Evolutionary conservation across 768 basidiomycete genomes (phyloP).

Genomic region (Trametes elegans): DNA sequence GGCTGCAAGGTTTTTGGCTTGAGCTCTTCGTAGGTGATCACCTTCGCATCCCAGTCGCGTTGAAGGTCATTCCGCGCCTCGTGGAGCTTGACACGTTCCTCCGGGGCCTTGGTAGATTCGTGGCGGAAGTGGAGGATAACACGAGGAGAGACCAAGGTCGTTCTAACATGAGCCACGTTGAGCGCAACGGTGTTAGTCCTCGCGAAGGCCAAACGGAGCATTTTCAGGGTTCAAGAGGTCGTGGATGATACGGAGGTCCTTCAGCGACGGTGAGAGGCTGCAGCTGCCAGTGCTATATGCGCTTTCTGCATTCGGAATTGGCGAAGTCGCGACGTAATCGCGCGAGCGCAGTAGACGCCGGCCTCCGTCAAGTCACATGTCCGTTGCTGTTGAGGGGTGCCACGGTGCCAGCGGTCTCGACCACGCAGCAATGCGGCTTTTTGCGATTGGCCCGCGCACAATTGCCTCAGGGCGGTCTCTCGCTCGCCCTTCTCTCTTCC

Average conservation of each 20-base stretch:
- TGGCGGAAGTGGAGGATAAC: conserved; percentile 4
- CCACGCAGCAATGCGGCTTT: conserved; percentile 23
- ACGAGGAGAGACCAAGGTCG: not conserved
- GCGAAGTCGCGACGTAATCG: conserved; percentile 1
- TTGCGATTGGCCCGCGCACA: conserved; percentile 38
- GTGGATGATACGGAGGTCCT: not conserved
- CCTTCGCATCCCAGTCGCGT: conserved; percentile 74
- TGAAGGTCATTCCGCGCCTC: conserved; percentile 43
- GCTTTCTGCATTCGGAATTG: not conserved
- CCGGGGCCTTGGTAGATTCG: conserved; percentile 1
- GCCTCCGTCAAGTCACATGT: not conserved
- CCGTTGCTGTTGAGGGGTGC: no score
- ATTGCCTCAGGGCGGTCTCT: conserved; percentile 37
- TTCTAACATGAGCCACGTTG: not conserved
- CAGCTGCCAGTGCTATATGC: not conserved
- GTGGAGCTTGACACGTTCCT: conserved; percentile 27
- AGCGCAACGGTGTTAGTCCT: conserved; percentile 1
- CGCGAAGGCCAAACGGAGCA: conserved; percentile 23
- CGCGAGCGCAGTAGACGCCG: not conserved
- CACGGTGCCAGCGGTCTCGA: conserved; percentile 4
- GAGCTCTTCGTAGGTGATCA: conserved; percentile 76
- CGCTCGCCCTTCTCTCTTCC: conserved; percentile 7
- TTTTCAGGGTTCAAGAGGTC: not conserved
- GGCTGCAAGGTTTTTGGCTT: conserved; percentile 80
- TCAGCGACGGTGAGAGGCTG: not conserved